Evolutionary conservation across 2,329 filamentous ascomycete species (phyloP).

Genomic region (Sclerotinia minor): DNA sequence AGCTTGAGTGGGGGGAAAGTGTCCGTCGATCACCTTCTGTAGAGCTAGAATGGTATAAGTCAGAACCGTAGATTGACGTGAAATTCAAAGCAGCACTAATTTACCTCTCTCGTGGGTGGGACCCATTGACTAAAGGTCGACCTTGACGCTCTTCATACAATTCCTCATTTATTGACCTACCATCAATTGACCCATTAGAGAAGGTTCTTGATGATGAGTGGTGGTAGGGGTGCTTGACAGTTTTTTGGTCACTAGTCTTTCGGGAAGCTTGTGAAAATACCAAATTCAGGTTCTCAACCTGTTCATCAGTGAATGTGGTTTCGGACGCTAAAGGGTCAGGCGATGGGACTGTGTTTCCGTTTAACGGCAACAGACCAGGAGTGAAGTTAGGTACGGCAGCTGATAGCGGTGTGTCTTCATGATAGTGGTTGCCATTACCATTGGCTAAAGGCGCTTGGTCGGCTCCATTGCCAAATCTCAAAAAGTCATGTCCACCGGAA

Average conservation of each 20-base stretch:
- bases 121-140: conserved; percentile 42
- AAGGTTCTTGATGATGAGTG: conserved; percentile 50
- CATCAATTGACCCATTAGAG: conserved; percentile 57
- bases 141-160: conserved; percentile 45
- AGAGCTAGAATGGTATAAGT: conserved; percentile 31
- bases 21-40: conserved; percentile 35
- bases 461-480: conserved; percentile 35
- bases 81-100: conserved; percentile 17
- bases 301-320: conserved; percentile 52
- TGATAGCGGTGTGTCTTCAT: conserved; percentile 55
- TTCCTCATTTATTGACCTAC: conserved; percentile 51
- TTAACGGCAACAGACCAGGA: conserved; percentile 33
- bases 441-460: conserved; percentile 31
- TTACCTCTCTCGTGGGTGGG: conserved; percentile 45
- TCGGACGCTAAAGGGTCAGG: conserved; percentile 39
- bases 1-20: conserved; percentile 30
- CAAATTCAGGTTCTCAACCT: conserved; percentile 54
- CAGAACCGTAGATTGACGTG: conserved; percentile 1
- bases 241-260: conserved; percentile 42
- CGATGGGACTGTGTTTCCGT: conserved; percentile 25
- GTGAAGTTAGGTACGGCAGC: conserved; percentile 63
- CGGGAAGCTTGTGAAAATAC: conserved; percentile 45
- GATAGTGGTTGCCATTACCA: conserved; percentile 46
- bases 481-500: conserved; percentile 39
- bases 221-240: conserved; percentile 44